These are phyloP conservation scores for Rhodofomes roseus DNA, from an alignment of 1,284 basidiomycete species.

Conservation along the genomic window DNA sequence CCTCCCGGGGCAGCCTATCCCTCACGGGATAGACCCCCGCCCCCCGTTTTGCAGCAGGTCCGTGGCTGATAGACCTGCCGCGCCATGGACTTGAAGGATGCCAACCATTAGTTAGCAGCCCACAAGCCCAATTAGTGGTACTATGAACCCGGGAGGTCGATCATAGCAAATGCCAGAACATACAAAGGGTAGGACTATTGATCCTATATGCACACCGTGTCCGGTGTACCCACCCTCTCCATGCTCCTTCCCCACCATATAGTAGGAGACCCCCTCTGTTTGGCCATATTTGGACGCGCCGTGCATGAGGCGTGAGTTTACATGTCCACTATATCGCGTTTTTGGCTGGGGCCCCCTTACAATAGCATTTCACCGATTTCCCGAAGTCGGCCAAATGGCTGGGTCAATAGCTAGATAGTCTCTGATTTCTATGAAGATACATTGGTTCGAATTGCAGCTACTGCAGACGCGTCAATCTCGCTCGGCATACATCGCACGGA, in stretches of 20 bases:
- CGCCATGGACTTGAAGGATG: not conserved
- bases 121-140: not conserved
- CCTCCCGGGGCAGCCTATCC: not conserved
- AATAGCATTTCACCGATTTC: not conserved
- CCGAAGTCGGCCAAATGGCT: too few species aligned
- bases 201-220: not conserved
- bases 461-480: not conserved
- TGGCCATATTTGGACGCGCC: not conserved
- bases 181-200: not conserved
- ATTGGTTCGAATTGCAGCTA: not conserved
- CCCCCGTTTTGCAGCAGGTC: not conserved
- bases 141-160: not conserved
- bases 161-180: not conserved
- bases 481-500: not conserved
- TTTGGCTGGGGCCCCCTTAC: slow-evolving; percentile 1
- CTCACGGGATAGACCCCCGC: not conserved
- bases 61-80: not conserved
- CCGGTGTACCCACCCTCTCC: not conserved
- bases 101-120: not conserved
- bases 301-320: slow-evolving; percentile 1
- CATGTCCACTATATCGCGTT: slow-evolving; percentile 6
- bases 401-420: too few species aligned
- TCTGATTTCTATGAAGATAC: too few species aligned
- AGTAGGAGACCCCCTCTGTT: not conserved
- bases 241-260: not conserved